A percentile compares a stretch with the other conserved stretches of the same genome.
phyloP scores from a whole-genome alignment of 257 asterid genomes.

The Salvia rosmarinus region DNA sequence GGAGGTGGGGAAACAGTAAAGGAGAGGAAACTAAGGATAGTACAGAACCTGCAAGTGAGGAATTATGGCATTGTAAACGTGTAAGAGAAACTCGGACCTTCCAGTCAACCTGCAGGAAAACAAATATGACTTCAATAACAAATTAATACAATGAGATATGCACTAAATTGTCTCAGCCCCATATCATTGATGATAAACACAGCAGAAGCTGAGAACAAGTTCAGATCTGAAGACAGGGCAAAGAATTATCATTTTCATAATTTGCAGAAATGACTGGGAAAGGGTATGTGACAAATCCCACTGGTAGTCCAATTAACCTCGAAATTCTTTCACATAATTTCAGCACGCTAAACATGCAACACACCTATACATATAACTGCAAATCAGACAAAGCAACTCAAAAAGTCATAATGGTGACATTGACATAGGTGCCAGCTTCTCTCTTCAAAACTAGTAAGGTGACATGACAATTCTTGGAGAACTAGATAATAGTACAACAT shows the following conservation, averaged over 20 bases:
- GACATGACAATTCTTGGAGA: not conserved
- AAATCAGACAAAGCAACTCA: not conserved
- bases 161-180: not conserved
- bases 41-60: constrained; percentile 81
- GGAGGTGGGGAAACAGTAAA: not conserved
- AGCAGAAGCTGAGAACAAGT: not conserved
- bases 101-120: constrained; percentile 60
- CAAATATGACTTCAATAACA: not conserved
- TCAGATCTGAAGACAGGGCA: not conserved
- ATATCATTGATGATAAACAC: not conserved
- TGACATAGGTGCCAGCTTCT: not conserved
- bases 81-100: constrained; percentile 58
- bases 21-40: constrained; percentile 25
- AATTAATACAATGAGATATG: constrained; percentile 6
- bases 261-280: not conserved
- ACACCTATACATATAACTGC: not conserved
- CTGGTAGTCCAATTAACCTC: not conserved
- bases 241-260: not conserved
- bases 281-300: not conserved
- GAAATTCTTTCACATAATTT: not conserved
- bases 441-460: not conserved
- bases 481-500: not conserved
- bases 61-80: constrained; percentile 55
- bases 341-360: not conserved
- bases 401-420: not conserved